A percentile compares a stretch with the other conserved stretches of the same genome.
phyloP scores from a whole-genome alignment of 345 rosid species.

The Lepidium sativum region DNA sequence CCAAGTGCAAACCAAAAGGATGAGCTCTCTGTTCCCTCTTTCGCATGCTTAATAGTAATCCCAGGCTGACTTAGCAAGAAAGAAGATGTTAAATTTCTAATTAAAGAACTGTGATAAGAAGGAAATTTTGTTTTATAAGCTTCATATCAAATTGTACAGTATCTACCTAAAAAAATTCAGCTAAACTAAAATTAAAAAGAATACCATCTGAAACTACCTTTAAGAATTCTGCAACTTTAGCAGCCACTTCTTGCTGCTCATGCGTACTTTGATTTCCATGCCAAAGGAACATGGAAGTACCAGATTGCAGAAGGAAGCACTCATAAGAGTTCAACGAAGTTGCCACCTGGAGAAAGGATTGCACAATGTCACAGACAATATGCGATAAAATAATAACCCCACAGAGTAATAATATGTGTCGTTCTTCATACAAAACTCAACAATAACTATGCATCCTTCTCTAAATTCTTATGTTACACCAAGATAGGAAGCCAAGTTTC shows the following conservation, averaged over 20 bases:
- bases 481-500: not conserved
- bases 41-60: slow-evolving; percentile 70
- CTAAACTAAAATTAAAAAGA: not conserved
- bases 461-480: not conserved
- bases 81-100: slow-evolving; percentile 12
- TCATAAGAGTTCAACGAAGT: slow-evolving; percentile 73
- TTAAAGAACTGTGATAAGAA: not conserved
- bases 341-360: slow-evolving; percentile 52
- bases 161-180: not conserved
- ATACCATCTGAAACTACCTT: slow-evolving; percentile 45
- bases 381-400: not conserved
- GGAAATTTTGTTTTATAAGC: not conserved
- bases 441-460: not conserved
- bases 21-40: slow-evolving; percentile 97
- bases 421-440: not conserved
- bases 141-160: not conserved
- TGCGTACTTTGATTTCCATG: slow-evolving; percentile 77
- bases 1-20: slow-evolving; percentile 97
- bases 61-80: slow-evolving; percentile 63
- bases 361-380: slow-evolving; percentile 2
- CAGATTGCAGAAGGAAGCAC: slow-evolving; percentile 93
- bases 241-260: slow-evolving; percentile 85
- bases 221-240: slow-evolving; percentile 76
- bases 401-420: not conserved
- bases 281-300: slow-evolving; percentile 76